Percentiles rank a stretch among this genome's conserved stretches.
These are phyloP conservation scores for Volvox africanus DNA, from an alignment of 139 green algal genomes.

Conservation along the genomic window DNA sequence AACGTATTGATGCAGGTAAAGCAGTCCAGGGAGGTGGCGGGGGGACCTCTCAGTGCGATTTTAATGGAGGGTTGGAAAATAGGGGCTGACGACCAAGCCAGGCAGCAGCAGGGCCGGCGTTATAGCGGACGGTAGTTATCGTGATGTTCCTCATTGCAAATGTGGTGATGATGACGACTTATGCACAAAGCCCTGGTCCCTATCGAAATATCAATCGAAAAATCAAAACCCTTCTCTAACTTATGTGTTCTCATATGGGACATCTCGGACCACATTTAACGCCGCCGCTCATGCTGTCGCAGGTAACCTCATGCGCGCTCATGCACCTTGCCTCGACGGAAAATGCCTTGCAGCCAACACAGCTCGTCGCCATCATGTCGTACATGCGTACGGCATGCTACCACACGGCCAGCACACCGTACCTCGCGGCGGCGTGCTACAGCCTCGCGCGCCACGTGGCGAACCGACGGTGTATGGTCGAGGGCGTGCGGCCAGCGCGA, in stretches of 20 bases:
- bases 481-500: slow-evolving; percentile 3
- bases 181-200: too few relatives aligned
- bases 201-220: too few relatives aligned
- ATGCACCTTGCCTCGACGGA: slow-evolving; percentile 31
- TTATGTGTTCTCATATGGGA: too few relatives aligned
- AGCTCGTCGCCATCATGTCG: slow-evolving; percentile 7
- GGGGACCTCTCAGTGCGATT: too few relatives aligned
- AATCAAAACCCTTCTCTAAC: too few relatives aligned
- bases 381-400: slow-evolving; percentile 33
- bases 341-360: neutral
- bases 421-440: slow-evolving; percentile 35
- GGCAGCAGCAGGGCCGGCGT: too few relatives aligned
- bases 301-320: slow-evolving; percentile 12
- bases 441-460: slow-evolving; percentile 12
- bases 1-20: slow-evolving; percentile 20
- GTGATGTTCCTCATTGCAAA: too few relatives aligned
- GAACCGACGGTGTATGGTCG: slow-evolving; percentile 38
- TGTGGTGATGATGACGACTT: too few relatives aligned
- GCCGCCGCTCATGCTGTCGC: neutral
- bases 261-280: too few relatives aligned
- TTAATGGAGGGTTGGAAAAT: too few relatives aligned
- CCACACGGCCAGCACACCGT: slow-evolving; percentile 5
- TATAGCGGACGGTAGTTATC: too few relatives aligned
- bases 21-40: neutral
- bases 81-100: too few relatives aligned